These are phyloP conservation scores for Lactifluus piperatus DNA, from an alignment of 768 basidiomycete genomes.

Conservation along the genomic window DNA sequence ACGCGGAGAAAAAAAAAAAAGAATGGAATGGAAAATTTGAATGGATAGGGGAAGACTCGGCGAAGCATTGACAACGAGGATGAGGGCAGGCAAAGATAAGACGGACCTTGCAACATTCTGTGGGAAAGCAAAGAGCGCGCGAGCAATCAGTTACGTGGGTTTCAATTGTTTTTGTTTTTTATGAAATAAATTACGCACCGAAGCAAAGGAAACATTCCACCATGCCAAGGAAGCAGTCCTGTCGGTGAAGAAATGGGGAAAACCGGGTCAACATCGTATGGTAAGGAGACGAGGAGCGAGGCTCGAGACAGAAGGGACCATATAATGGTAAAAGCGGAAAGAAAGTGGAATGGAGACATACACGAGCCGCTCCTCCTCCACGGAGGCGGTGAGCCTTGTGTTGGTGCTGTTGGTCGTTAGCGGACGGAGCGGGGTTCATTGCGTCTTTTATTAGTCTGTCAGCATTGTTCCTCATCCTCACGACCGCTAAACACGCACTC, in stretches of 20 bases:
- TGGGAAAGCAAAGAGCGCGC: not conserved
- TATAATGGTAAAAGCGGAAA: not conserved
- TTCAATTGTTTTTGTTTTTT: not conserved
- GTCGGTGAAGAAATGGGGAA: not conserved
- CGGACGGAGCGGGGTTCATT: conserved; percentile 36
- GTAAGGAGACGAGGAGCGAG: not conserved
- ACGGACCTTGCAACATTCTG: conserved; percentile 66
- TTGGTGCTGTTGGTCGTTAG: conserved; percentile 29
- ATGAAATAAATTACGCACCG: conserved; percentile 34
- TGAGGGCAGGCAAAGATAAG: not conserved
- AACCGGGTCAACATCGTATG: not conserved
- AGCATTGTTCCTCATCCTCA: not conserved
- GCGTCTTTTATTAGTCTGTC: conserved; percentile 31
- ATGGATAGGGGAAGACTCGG: not conserved
- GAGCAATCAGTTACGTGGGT: not conserved
- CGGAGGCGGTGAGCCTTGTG: conserved; percentile 51
- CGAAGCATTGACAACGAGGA: not conserved
- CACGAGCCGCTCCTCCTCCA: conserved; percentile 53
- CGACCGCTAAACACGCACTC: conserved; percentile 36
- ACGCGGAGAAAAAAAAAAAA: not conserved
- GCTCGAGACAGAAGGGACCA: not conserved
- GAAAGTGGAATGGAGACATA: not conserved
- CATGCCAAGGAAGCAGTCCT: conserved; percentile 62
- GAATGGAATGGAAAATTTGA: not conserved
- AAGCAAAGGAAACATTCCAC: conserved; percentile 67